A percentile compares a stretch with the other conserved stretches of the same genome.
Evolutionary conservation across 2,329 filamentous ascomycete genomes (phyloP).

Genomic region (Aspergillus brunneoviolaceus): DNA sequence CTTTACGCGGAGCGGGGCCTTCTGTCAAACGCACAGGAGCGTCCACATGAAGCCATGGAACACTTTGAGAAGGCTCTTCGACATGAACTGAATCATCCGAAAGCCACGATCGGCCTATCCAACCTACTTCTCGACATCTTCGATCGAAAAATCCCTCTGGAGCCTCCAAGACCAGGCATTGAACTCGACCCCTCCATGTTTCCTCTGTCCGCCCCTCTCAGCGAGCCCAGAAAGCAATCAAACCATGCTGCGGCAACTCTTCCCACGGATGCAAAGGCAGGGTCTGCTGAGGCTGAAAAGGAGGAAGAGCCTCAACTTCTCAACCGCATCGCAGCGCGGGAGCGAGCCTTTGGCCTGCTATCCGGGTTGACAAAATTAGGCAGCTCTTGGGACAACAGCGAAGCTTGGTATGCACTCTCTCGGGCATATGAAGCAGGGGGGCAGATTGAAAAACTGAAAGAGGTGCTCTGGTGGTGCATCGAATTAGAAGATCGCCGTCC

Average conservation of each 20-base stretch:
- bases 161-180: slow-evolving; percentile 32
- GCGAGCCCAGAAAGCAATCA: slow-evolving; percentile 3
- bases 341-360: slow-evolving; percentile 82
- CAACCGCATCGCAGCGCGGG: slow-evolving; percentile 83
- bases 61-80: slow-evolving; percentile 81
- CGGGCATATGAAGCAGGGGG: slow-evolving; percentile 84
- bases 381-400: slow-evolving; percentile 82
- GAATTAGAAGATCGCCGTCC: slow-evolving; percentile 85
- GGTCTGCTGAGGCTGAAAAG: not conserved
- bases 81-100: slow-evolving; percentile 75
- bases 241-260: not conserved
- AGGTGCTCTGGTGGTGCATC: slow-evolving; percentile 96
- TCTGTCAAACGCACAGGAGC: slow-evolving; percentile 61
- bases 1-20: slow-evolving; percentile 75
- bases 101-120: slow-evolving; percentile 77
- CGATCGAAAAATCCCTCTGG: slow-evolving; percentile 48
- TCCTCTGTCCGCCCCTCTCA: slow-evolving; percentile 24
- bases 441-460: slow-evolving; percentile 82
- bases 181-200: slow-evolving; percentile 28
- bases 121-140: slow-evolving; percentile 86
- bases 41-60: slow-evolving; percentile 67
- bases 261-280: not conserved
- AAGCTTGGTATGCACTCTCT: slow-evolving; percentile 89
- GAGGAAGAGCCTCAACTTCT: slow-evolving; percentile 64
- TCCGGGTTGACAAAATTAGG: slow-evolving; percentile 82